Conservation (phyloP, 1,139 yeast genomes). For the Insectozyma bohioensis region DNA sequence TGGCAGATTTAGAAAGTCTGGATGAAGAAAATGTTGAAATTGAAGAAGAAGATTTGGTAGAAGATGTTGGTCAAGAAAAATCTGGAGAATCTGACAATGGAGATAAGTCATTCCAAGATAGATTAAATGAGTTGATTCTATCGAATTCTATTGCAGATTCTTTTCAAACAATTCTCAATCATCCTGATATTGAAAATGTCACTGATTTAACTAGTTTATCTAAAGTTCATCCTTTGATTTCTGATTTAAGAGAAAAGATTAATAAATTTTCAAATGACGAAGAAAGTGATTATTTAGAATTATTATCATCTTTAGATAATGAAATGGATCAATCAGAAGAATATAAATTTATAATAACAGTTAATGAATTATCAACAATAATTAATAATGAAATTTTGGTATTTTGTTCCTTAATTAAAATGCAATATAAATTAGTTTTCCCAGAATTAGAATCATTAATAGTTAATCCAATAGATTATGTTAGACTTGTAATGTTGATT, state of each 20-base stretch:
- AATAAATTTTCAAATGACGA: slow-evolving; percentile 22
- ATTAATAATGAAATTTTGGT: slow-evolving; percentile 55
- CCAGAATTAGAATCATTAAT: slow-evolving; percentile 70
- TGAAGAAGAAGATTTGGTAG: slow-evolving; percentile 8
- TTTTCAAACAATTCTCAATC: slow-evolving; percentile 15
- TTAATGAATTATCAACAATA: slow-evolving; percentile 58
- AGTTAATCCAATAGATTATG: slow-evolving; percentile 64
- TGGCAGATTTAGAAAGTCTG: slow-evolving; percentile 35
- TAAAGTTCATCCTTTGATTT: slow-evolving; percentile 26
- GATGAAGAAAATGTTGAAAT: slow-evolving; percentile 16
- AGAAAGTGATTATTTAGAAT: slow-evolving; percentile 34
- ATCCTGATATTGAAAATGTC: slow-evolving; percentile 19
- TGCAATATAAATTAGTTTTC: slow-evolving; percentile 60
- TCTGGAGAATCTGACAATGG: slow-evolving; percentile 1
- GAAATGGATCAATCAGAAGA: slow-evolving; percentile 37
- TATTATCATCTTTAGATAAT: slow-evolving; percentile 29
- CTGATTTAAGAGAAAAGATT: slow-evolving; percentile 24
- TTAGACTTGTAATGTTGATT: slow-evolving; percentile 50
- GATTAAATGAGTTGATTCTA: slow-evolving; percentile 14
- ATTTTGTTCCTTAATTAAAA: slow-evolving; percentile 51
- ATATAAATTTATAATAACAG: slow-evolving; percentile 49
- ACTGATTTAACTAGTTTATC: slow-evolving; percentile 22
- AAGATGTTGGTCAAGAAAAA: slow-evolving; percentile 8
- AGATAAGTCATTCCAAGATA: slow-evolving; percentile 13
- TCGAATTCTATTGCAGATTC: slow-evolving; percentile 13